Evolutionary conservation across 148 eudicot species (phyloP), one percentile per base, ranked within the genome.

Genomic region (Dianthus caryophyllus): DNA sequence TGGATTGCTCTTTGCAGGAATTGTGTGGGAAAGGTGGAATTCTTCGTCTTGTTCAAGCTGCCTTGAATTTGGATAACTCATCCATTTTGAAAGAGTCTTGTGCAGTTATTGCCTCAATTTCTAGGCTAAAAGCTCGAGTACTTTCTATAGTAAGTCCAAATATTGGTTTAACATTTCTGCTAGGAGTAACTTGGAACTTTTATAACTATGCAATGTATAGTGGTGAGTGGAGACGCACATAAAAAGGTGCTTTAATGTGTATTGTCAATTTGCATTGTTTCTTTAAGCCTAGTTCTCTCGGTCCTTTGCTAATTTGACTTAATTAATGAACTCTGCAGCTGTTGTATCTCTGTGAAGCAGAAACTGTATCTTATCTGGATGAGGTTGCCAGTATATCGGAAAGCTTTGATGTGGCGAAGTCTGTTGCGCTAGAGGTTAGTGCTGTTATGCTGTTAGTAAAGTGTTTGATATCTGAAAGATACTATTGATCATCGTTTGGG

Each of bases 311-410:
- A n/a, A 21, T 65, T 55, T 75, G 51, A 64, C 66, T 18, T 43
- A 36, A 57, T 46, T 39, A 2, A 43, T 66, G 59, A 27, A 7
- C 73, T 72, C 61, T 78, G 81, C 85, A 95, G 99, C 84, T 95
- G 62, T 76, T 88, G 82, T 71, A 87, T 77, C 97, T 95, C 18
- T 90, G 99, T 76, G 99, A 95, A 86, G 86, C 83, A 66, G 99
- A 95, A 74, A 85, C 81, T 58, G 72, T 84, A 18, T 86, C 99
- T 65, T 95, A 84, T 83, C 66, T 95, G 81, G 99, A 95, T 79
- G 97, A 84, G 74, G 88, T 88, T 61, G 93, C 93, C 68, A 84
- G 81, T 74, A 81, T 83, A 68, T 79, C 93, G 15, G 73, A 68
- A 75, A 85, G 88, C 79, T 75, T 86, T 83, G 70, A 86, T 80